A percentile compares a stretch with the other conserved stretches of the same genome.
These are phyloP conservation scores for Nicotiana noctiflora DNA, from an alignment of 257 asterid species.

Conservation along the genomic window DNA sequence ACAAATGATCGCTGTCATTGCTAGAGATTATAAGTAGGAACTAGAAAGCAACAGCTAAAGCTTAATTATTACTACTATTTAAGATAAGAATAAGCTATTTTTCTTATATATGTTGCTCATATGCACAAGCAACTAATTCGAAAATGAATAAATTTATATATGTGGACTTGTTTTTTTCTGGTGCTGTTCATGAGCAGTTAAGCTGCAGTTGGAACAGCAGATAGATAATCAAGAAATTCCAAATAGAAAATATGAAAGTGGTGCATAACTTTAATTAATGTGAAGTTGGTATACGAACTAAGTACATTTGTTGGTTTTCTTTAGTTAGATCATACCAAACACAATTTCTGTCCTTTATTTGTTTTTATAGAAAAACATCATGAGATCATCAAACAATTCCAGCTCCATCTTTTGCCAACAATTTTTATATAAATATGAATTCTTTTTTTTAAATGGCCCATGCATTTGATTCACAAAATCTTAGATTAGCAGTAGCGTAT, in stretches of 20 bases:
- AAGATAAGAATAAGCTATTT: neutral
- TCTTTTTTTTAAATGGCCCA: neutral
- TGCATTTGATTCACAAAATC: slow-evolving; percentile 8
- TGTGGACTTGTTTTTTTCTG: neutral
- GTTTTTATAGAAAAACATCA: neutral
- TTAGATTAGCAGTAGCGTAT: neutral
- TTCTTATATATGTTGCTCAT: neutral
- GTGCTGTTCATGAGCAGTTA: neutral
- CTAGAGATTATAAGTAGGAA: neutral
- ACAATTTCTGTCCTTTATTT: neutral
- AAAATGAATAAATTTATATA: neutral
- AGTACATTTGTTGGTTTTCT: neutral
- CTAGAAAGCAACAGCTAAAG: neutral
- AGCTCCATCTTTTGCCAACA: neutral
- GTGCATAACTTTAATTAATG: neutral
- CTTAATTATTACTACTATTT: neutral
- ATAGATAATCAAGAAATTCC: neutral
- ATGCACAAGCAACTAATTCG: neutral
- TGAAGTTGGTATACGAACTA: neutral
- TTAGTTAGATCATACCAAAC: neutral
- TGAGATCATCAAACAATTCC: neutral
- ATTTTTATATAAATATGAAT: neutral
- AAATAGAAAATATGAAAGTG: neutral
- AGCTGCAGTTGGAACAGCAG: neutral
- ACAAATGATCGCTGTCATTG: neutral